Percentiles rank a stretch among this genome's conserved stretches.
These are phyloP conservation scores for Podospora pseudopauciseta DNA, from an alignment of 495 filamentous ascomycete genomes.

Conservation along the genomic window DNA sequence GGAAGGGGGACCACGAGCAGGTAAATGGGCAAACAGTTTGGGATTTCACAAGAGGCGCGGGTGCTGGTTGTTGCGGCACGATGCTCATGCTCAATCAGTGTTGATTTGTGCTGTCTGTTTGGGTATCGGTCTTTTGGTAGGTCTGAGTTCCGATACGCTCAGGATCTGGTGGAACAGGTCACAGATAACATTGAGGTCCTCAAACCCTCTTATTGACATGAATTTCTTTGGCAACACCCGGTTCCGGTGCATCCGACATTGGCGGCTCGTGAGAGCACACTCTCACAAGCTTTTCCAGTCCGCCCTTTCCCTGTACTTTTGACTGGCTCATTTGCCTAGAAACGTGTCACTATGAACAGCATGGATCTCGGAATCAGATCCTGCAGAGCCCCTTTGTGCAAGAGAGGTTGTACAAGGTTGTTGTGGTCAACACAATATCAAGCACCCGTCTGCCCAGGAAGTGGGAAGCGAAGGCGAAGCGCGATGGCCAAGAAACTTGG, in stretches of 20 bases:
- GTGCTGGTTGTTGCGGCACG: not conserved
- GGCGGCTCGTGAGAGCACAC: not conserved
- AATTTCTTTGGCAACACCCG: not conserved
- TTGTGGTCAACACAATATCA: not conserved
- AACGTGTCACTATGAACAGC: not conserved
- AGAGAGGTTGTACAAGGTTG: not conserved
- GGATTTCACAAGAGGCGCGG: not conserved
- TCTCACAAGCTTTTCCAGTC: not conserved
- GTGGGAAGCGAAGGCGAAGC: not conserved
- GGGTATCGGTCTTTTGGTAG: not conserved
- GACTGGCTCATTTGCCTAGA: not conserved
- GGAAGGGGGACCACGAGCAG: not conserved
- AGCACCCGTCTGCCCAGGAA: not conserved
- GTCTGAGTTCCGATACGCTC: not conserved
- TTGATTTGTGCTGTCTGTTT: not conserved
- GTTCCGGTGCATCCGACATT: not conserved
- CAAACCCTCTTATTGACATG: not conserved
- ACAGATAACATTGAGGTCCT: not conserved
- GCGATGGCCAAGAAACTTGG: not conserved
- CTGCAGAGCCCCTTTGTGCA: not conserved
- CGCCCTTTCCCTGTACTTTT: not conserved
- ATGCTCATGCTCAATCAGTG: not conserved
- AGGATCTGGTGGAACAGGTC: not conserved
- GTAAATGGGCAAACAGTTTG: not conserved
- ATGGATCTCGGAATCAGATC: not conserved